Evolutionary conservation across 495 filamentous ascomycete species (phyloP).

Genomic region (Neurospora sp.): DNA sequence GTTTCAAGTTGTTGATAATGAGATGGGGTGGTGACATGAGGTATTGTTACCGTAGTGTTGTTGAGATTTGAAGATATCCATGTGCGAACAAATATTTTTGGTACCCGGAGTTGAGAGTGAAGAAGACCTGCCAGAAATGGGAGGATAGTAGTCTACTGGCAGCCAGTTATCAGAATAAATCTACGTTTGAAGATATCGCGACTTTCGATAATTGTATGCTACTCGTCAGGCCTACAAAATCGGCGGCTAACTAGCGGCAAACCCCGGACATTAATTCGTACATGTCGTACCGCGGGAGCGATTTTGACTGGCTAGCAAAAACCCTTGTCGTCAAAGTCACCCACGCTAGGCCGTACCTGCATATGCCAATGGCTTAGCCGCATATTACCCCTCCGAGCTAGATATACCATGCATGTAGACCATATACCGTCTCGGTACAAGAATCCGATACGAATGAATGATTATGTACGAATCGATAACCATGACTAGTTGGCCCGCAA

Average conservation of each 20-base stretch:
- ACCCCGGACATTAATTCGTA: too few species aligned
- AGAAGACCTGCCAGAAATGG: not conserved
- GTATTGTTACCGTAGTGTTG: not conserved
- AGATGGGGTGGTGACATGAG: not conserved
- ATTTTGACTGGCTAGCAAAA: not conserved
- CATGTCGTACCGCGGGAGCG: not conserved
- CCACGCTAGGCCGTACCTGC: too few species aligned
- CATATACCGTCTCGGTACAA: not conserved
- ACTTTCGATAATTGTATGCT: not conserved
- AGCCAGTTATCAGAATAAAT: not conserved
- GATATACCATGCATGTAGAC: not conserved
- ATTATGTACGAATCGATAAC: not conserved
- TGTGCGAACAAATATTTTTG: not conserved
- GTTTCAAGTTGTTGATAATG: not conserved
- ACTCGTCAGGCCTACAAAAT: too few species aligned
- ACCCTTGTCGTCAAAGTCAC: not conserved
- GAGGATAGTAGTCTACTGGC: not conserved
- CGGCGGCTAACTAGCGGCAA: not conserved
- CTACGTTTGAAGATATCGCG: not conserved
- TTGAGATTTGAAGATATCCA: not conserved
- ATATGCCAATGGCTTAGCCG: rapidly evolving
- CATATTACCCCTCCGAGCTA: not conserved
- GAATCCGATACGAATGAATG: not conserved
- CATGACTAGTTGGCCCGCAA: not conserved
- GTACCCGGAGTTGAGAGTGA: not conserved